Percentiles rank a stretch among this genome's conserved stretches.
These are phyloP conservation scores for Penicillium longicatenatum DNA, from an alignment of 495 filamentous ascomycete genomes.

Conservation along the genomic window DNA sequence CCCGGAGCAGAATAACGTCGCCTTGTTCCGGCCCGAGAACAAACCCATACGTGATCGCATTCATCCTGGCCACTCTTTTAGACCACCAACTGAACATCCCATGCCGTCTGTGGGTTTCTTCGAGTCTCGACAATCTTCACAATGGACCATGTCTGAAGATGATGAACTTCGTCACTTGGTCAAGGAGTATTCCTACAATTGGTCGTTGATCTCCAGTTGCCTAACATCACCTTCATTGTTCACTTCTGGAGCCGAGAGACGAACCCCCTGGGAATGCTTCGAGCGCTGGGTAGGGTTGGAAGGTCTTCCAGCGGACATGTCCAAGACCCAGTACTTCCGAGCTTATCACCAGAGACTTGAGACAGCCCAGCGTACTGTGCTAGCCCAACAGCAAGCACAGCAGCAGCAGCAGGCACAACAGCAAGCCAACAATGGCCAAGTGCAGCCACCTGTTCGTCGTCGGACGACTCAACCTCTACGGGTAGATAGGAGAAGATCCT, in stretches of 20 bases:
- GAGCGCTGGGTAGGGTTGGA: slow-evolving; percentile 93
- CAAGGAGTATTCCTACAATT: slow-evolving; percentile 93
- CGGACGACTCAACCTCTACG: slow-evolving; percentile 71
- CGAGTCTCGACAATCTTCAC: slow-evolving; percentile 78
- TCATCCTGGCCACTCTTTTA: slow-evolving; percentile 88
- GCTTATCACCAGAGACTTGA: slow-evolving; percentile 81
- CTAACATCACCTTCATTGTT: slow-evolving; percentile 72
- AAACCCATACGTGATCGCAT: slow-evolving; percentile 87
- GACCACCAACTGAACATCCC: slow-evolving; percentile 83
- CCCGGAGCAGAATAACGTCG: slow-evolving; percentile 76
- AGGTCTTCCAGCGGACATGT: slow-evolving; percentile 86
- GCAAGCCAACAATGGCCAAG: slow-evolving; percentile 53
- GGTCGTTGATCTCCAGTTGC: slow-evolving; percentile 86
- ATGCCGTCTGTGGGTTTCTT: slow-evolving; percentile 92
- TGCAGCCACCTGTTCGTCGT: slow-evolving; percentile 60
- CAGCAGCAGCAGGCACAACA: slow-evolving; percentile 57
- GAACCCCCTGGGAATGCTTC: slow-evolving; percentile 98
- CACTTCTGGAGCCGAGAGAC: slow-evolving; percentile 79
- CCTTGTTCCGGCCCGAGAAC: slow-evolving; percentile 87
- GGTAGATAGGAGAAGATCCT: slow-evolving; percentile 83
- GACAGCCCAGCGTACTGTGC: slow-evolving; percentile 67
- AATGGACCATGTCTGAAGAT: slow-evolving; percentile 89
- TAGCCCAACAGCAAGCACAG: slow-evolving; percentile 61
- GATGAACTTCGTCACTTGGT: slow-evolving; percentile 83
- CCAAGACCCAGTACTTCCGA: slow-evolving; percentile 88